Conservation (phyloP, 805 yeast species). For the Candida manassasensis region DNA sequence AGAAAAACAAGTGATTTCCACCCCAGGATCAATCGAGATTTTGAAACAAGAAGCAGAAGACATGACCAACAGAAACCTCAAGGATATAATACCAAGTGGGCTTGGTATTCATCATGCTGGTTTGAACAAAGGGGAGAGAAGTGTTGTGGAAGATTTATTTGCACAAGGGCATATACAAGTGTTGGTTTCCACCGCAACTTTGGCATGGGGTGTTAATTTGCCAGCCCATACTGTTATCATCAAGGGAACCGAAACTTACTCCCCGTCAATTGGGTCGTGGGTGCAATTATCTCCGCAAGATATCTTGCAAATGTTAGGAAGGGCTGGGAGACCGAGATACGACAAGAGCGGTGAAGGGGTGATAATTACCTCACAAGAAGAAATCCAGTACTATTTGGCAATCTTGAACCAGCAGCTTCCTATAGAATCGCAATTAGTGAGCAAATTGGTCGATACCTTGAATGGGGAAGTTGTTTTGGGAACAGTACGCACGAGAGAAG, state of each 20-base stretch:
- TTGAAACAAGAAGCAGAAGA: slow-evolving; percentile 58
- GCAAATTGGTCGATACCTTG: slow-evolving; percentile 63
- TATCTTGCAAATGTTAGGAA: slow-evolving; percentile 92
- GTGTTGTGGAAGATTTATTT: slow-evolving; percentile 77
- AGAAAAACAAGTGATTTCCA: slow-evolving; percentile 41
- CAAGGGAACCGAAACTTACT: slow-evolving; percentile 89
- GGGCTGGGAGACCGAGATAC: slow-evolving; percentile 96
- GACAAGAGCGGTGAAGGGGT: slow-evolving; percentile 93
- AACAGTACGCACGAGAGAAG: slow-evolving; percentile 50
- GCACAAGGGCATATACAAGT: slow-evolving; percentile 85
- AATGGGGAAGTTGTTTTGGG: slow-evolving; percentile 89
- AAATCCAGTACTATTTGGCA: slow-evolving; percentile 83
- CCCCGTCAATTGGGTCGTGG: slow-evolving; percentile 89
- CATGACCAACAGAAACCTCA: slow-evolving; percentile 49
- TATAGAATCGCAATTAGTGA: slow-evolving; percentile 81
- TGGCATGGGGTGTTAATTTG: slow-evolving; percentile 96
- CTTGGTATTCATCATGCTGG: slow-evolving; percentile 95
- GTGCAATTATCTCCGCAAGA: slow-evolving; percentile 91
- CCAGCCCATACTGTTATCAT: slow-evolving; percentile 94
- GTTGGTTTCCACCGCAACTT: slow-evolving; percentile 84
- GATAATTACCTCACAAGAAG: slow-evolving; percentile 81
- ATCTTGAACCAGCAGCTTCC: slow-evolving; percentile 89
- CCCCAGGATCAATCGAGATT: slow-evolving; percentile 58
- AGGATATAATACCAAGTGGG: slow-evolving; percentile 62
- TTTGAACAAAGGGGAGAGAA: slow-evolving; percentile 63